Base-by-base conservation (phyloP, 139 green algal species). In the Chara braunii region DNA sequence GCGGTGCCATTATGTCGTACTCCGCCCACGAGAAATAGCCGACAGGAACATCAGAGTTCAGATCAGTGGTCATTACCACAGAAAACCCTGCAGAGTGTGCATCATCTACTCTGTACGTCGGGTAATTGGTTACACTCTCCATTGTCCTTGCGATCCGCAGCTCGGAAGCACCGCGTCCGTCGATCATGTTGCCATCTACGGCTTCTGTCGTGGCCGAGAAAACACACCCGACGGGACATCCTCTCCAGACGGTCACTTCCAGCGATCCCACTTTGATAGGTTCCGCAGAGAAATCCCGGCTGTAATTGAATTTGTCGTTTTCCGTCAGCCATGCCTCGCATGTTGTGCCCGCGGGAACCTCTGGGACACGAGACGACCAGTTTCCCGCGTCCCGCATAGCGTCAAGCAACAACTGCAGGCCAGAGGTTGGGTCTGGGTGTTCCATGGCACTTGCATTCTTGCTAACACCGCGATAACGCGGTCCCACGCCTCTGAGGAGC, bases 21-120 rank as follows among this genome's bases (percentile, higher is more conserved):
- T 72, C 63, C 55, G 64, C 63, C 63, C 63, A 72, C 9, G 63
- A 72, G 30, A 68, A 68, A 37, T 74, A 74, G 50, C 22, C 18
- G 18, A 74, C 56, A 28, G 65, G 65, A 29, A 74, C 65, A 37
- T 74, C 65, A 0, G 65, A 70, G 18, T 70, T 42, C 1, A 72
- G 42, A 2, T 74, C 42, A 26, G 60, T 42, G 12, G 65, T 74
- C 65, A 74, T 74, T 18, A 72, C 65, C 33, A 74, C 34, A 40
- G 59, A 23, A 30, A 29, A 9, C 37, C 54, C 8, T 8, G 8
- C 37, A 8, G 9, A 9, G 8, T 9, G 11, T 23, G 8, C 34
- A 59, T 23, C 14, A 59, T 56, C n/a, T 14, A 59, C 50, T 48
- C 18, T 18, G 18, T 18, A 18, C 40, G 18, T n/a, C 40, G 18